These are phyloP conservation scores for Myxozyma vanderwaltii DNA, from an alignment of 805 yeast species.

Conservation along the genomic window DNA sequence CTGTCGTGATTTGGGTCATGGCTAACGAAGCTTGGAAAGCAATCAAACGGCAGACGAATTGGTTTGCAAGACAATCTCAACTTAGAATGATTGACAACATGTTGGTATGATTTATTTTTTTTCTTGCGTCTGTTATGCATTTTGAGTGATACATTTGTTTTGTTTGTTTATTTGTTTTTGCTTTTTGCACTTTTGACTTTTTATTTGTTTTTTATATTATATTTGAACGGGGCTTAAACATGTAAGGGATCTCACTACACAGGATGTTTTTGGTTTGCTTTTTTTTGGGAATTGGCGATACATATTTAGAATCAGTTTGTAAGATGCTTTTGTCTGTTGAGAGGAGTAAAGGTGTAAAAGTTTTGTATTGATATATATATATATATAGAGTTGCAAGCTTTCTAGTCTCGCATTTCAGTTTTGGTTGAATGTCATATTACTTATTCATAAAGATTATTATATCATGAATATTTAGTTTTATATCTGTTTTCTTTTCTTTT, in stretches of 20 bases:
- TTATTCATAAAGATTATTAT: too few species aligned
- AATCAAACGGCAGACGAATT: conserved; percentile 51
- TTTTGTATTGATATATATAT: too few species aligned
- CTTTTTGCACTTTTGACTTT: too few species aligned
- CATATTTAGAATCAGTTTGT: not conserved
- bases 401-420: too few species aligned
- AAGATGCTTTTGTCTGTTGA: too few species aligned
- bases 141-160: not conserved
- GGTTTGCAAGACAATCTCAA: conserved; percentile 11
- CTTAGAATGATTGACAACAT: not conserved
- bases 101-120: not conserved
- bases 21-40: conserved; percentile 71
- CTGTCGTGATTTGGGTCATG: conserved; percentile 57
- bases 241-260: too few species aligned
- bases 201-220: not conserved
- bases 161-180: not conserved
- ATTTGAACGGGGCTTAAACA: too few species aligned
- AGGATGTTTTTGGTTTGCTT: not conserved
- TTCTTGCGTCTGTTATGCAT: not conserved
- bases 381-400: too few species aligned
- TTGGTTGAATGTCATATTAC: too few species aligned
- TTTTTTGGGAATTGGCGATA: not conserved
- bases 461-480: too few species aligned
- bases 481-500: too few species aligned
- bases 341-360: too few species aligned